These are phyloP conservation scores for Pseudopyricularia cyperi DNA, from an alignment of 2,329 filamentous ascomycete species.

Conservation along the genomic window DNA sequence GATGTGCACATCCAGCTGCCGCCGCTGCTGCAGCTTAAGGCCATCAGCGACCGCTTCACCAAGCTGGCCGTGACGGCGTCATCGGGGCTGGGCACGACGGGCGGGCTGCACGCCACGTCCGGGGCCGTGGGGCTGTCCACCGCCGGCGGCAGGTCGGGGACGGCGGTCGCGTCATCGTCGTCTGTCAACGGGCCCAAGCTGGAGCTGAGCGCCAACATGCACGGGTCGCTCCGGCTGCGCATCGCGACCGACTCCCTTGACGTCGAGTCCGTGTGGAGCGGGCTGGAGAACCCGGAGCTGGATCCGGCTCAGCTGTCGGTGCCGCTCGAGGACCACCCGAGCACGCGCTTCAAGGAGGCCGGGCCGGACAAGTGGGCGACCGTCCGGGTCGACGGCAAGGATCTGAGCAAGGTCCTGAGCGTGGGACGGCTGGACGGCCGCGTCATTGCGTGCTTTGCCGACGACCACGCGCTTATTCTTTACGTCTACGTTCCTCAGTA, in stretches of 20 bases:
- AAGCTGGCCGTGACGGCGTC: constrained; percentile 54
- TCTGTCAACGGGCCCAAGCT: constrained; percentile 46
- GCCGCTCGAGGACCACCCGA: constrained; percentile 67
- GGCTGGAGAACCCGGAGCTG: constrained; percentile 74
- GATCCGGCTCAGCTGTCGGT: constrained; percentile 64
- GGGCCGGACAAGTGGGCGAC: constrained; percentile 78
- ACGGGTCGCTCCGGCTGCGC: constrained; percentile 68
- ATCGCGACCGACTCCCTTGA: constrained; percentile 74
- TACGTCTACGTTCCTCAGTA: constrained; percentile 70
- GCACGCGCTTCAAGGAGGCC: constrained; percentile 61
- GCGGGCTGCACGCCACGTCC: constrained; percentile 14
- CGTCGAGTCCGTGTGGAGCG: constrained; percentile 76
- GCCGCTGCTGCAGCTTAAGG: constrained; percentile 75
- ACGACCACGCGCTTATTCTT: constrained; percentile 68
- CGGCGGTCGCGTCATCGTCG: constrained; percentile 7
- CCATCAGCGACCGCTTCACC: constrained; percentile 90
- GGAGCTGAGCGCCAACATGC: constrained; percentile 87
- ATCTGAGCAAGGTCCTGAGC: constrained; percentile 90
- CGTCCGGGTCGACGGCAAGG: constrained; percentile 81
- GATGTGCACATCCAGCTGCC: constrained; percentile 91
- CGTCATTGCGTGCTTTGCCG: constrained; percentile 82
- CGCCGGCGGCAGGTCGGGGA: constrained; percentile 6
- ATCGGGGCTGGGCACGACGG: background rate
- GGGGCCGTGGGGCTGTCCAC: constrained; percentile 3
- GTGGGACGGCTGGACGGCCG: constrained; percentile 79